Base-by-base conservation (phyloP, 345 rosid genomes). In the Pistacia integerrima region DNA sequence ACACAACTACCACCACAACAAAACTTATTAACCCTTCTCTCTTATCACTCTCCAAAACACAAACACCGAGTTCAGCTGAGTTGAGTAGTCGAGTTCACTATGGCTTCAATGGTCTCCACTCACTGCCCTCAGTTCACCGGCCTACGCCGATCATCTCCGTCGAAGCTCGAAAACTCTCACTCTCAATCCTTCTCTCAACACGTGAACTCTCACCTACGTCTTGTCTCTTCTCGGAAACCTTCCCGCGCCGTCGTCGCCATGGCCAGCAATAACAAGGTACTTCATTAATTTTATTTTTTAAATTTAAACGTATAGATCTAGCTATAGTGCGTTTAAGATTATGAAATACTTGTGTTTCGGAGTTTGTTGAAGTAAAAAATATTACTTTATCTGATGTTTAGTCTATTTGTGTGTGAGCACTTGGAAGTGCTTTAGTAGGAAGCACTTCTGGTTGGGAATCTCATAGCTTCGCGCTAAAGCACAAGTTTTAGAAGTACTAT, bases 251-350 rank as follows among this genome's bases (percentile, higher is more conserved):
- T 89, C 69, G 86, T 89, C 55, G 89, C 97, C 76, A 94, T 94
- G 97, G 97, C 99, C 49, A 92, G 97, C 80, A 85, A 94, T 70
- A 98, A 98, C 83, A 94, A 88, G 92, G 99, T 92, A 75, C 52
- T 71, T 13, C 20, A 13, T 35, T 30, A 30, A 30, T 2, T 12
- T 55, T 13, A 16, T n/a, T 56, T 49, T 68, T n/a, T 68, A 51
- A 49, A 41, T 6, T 41, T 28, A 1, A 33, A 59, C 38, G 0
- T 71, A 5, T 49, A 62, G 68, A 73, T 62, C 76, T 51, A 49
- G 22, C 35, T 49, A 12, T 8, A 51, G 33, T 18, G 46, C 48
- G 20, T 4, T 60, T 4, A 25, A 17, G 18, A 52, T 9, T 56
- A 52, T 54, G 17, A 46, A 67, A 67, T 12, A 41, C n/a, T 20